These are phyloP conservation scores for Puccinia coronata DNA, from an alignment of 1,284 basidiomycete genomes.

Conservation along the genomic window DNA sequence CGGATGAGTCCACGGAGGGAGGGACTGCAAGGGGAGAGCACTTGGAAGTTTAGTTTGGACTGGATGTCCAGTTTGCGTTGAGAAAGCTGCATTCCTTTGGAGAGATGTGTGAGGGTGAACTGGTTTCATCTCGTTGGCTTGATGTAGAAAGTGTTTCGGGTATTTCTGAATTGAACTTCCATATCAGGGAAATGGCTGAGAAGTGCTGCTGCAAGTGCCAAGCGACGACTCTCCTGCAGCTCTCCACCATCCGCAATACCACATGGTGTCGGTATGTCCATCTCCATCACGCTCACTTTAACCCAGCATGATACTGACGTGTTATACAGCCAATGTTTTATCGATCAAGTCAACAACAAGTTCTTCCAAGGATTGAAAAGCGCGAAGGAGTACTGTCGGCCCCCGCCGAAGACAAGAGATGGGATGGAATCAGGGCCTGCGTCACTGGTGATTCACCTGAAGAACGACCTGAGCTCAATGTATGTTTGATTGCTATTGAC, in stretches of 20 bases:
- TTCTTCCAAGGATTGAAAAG: conserved; percentile 29
- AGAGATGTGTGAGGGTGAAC: too few species aligned
- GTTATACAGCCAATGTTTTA: conserved; percentile 31
- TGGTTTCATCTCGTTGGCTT: too few species aligned
- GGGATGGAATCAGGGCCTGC: neutral
- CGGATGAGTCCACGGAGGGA: too few species aligned
- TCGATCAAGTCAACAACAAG: conserved; percentile 22
- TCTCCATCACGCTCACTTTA: neutral
- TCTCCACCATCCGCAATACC: conserved; percentile 13
- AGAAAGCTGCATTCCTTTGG: too few species aligned
- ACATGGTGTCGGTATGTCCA: conserved; percentile 48
- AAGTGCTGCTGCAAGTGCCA: conserved; percentile 40
- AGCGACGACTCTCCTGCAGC: neutral
- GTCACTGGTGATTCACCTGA: conserved; percentile 33
- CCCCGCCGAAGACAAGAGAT: conserved; percentile 5
- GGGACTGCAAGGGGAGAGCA: too few species aligned
- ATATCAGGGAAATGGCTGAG: neutral
- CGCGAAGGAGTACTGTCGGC: conserved; percentile 45
- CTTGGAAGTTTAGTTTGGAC: too few species aligned
- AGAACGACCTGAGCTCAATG: conserved; percentile 19
- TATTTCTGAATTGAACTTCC: too few species aligned
- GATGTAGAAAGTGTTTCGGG: too few species aligned
- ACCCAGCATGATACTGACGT: neutral
- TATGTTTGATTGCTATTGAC: too few species aligned
- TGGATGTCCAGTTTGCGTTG: too few species aligned